phyloP scores from a whole-genome alignment of 257 asterid species.

The Jacaranda copaia region DNA sequence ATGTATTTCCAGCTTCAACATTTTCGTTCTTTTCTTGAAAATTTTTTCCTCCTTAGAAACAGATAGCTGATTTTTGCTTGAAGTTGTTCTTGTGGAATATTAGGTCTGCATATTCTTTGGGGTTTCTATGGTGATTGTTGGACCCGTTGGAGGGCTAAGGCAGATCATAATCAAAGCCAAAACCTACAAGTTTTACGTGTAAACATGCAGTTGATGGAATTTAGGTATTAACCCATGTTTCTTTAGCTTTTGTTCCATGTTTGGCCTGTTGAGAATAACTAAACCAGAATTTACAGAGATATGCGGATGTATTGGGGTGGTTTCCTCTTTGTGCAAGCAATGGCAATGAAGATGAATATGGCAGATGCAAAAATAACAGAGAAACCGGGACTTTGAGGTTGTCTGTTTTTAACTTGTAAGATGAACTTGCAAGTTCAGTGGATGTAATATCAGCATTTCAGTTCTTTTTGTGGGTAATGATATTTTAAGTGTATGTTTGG shows the following conservation, averaged over 20 bases:
- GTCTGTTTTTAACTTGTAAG: no score
- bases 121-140: constrained; percentile 41
- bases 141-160: constrained; percentile 64
- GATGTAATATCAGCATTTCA: no score
- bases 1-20: constrained; percentile 12
- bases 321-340: background rate
- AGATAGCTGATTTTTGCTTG: background rate
- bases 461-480: no score
- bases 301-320: no score
- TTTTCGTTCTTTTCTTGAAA: background rate
- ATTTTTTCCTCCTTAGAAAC: background rate
- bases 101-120: constrained; percentile 65
- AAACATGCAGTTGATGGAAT: background rate
- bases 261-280: background rate
- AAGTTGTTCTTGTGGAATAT: background rate
- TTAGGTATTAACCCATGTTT: background rate
- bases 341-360: no score
- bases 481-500: no score
- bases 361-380: no score
- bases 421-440: no score
- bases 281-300: no score
- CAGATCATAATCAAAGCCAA: constrained; percentile 50
- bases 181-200: constrained; percentile 44
- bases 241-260: background rate
- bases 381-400: no score